Evolutionary conservation across 768 basidiomycete species (phyloP), one percentile per base, ranked within the genome.

Genomic region (Podaxis sp.): DNA sequence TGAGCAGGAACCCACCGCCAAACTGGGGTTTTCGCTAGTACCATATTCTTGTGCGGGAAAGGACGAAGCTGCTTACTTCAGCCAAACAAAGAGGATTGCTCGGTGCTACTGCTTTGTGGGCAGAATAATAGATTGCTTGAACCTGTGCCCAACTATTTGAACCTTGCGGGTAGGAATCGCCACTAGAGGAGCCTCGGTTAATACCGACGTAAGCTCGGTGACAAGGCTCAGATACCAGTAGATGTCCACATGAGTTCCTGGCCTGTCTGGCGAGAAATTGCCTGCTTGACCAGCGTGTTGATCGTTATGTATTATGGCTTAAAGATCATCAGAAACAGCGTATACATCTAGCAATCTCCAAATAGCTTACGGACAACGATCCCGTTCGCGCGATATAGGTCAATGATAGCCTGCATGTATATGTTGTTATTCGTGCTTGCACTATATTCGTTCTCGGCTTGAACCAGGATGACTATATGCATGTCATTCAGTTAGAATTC

Each of bases 381-480:
- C 11, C 80, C 82, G 65, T 81, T 81, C 2, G 71, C 75, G 15
- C 80, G 71, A 58, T 82, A 80, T 11, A 76, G 67, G 62, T 83
- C 72, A 56, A 82, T 79, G 28, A 84, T 75, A 15, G 72, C 75
- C 66, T 83, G 82, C 85, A 82, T 86, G 68, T 79, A 82, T 3
- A 74, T 74, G 66, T 77, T 80, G 65, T 76, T 77, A 55, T 40
- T 73, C 44, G 77, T 68, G 51, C 77, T 80, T 54, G 69, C 76
- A 33, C 75, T 81, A 69, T 77, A 86, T 68, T 86, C 85, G 63
- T 86, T 86, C 65, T 85, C 85, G 5, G 83, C 81, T 73, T 85
- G 78, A 10, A 78, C 76, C 40, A 82, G 75, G 41, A 79, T 81
- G 63, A 84, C 82, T 82, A 64, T 26, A 22, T 12, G 40, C 28